Conservation (phyloP, 2,329 filamentous ascomycete genomes). For the Beauveria asiatica region DNA sequence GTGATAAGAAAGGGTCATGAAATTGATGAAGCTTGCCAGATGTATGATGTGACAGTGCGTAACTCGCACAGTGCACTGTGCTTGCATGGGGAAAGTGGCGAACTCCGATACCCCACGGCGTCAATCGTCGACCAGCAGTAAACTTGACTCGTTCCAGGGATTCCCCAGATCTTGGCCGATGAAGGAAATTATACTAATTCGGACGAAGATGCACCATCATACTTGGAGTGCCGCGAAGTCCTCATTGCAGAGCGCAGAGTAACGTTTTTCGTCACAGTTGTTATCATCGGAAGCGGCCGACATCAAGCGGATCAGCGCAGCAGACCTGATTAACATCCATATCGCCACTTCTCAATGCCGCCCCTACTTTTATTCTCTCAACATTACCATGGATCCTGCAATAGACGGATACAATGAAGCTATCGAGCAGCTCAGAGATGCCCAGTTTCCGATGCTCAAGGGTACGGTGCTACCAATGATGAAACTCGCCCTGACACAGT, state of each 20-base stretch:
- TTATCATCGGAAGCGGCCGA: conserved; percentile 2
- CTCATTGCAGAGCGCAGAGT: background rate
- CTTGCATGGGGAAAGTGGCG: conserved; percentile 7
- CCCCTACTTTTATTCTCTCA: background rate
- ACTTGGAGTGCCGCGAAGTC: background rate
- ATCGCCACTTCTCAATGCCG: background rate
- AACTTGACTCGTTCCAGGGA: background rate
- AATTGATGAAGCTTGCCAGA: background rate
- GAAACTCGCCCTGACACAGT: background rate
- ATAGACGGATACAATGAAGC: conserved; percentile 43
- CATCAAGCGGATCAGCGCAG: background rate
- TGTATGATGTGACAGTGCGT: background rate
- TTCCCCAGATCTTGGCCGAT: background rate
- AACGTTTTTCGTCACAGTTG: background rate
- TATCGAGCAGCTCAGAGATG: conserved; percentile 49
- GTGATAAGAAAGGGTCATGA: no score
- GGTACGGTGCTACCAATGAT: conserved; percentile 32
- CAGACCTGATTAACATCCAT: background rate
- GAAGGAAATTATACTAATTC: background rate
- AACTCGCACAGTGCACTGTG: background rate
- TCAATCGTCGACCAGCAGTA: background rate
- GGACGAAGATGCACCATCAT: background rate
- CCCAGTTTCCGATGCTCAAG: conserved; percentile 62
- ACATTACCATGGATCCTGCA: conserved; percentile 11
- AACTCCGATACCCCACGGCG: conserved; percentile 7